Evolutionary conservation across 805 yeast species (phyloP).

Genomic region (Starmerella potacharoeniae): DNA sequence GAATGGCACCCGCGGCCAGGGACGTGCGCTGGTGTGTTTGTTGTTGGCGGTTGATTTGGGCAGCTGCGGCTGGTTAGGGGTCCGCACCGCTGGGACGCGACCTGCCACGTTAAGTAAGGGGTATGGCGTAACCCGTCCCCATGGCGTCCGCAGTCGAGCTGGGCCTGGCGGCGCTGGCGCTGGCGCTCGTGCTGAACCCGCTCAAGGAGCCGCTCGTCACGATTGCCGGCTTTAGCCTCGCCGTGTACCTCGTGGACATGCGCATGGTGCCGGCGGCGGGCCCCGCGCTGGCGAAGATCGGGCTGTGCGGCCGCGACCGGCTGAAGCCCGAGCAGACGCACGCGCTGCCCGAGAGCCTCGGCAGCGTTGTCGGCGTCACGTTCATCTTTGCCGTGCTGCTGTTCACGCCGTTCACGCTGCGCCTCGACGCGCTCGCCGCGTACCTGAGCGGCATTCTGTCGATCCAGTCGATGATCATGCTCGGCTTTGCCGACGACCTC

Average conservation of each 20-base stretch:
- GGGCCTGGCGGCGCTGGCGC: conserved; percentile 13
- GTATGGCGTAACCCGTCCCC: neutral
- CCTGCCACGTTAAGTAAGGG: neutral
- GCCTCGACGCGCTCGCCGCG: conserved; percentile 61
- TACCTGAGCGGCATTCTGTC: conserved; percentile 77
- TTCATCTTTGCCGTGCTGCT: conserved; percentile 71
- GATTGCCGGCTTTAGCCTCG: conserved; percentile 16
- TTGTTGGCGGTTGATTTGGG: no score
- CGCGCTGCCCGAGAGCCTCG: conserved; percentile 84
- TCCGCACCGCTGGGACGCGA: no score
- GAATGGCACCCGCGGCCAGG: neutral
- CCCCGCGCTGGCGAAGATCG: conserved; percentile 33
- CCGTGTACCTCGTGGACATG: conserved; percentile 8
- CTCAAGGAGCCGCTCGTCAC: conserved; percentile 12
- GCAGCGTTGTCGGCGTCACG: conserved; percentile 75
- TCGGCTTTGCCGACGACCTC: conserved; percentile 88
- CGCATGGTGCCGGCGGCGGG: conserved; percentile 21
- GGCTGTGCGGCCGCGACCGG: conserved; percentile 76
- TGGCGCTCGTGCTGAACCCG: conserved; percentile 17
- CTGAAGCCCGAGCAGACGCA: conserved; percentile 47
- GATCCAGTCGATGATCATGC: conserved; percentile 65
- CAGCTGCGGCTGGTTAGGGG: no score
- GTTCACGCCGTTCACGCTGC: conserved; percentile 49
- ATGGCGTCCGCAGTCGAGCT: neutral
- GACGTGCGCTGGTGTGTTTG: no score